These are phyloP conservation scores for Acer negundo DNA, from an alignment of 345 rosid species.

Conservation along the genomic window DNA sequence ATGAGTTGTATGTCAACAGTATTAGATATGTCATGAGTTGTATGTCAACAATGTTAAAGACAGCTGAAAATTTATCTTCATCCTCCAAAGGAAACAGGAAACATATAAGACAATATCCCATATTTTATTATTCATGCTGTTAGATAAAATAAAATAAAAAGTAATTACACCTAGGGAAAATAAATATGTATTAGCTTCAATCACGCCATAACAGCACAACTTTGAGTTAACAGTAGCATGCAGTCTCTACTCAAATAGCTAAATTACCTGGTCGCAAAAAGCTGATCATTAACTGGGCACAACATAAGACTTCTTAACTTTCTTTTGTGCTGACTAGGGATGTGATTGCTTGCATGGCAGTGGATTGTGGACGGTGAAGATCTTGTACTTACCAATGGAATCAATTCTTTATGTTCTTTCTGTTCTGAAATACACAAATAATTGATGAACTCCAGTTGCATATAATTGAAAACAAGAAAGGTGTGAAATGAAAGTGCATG, in stretches of 20 bases:
- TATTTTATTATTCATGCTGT: neutral
- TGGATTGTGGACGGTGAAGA: conserved; percentile 51
- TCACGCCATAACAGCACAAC: conserved; percentile 1
- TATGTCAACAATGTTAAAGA: neutral
- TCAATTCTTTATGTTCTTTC: conserved; percentile 74
- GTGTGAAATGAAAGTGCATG: neutral
- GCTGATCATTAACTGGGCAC: conserved; percentile 76
- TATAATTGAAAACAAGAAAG: neutral
- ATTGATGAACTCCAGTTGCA: conserved; percentile 15
- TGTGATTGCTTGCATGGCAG: conserved; percentile 62
- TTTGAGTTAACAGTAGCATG: neutral
- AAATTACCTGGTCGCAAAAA: conserved; percentile 79
- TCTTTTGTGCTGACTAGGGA: conserved; percentile 93
- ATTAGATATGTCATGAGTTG: neutral
- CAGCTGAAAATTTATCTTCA: neutral
- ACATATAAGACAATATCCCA: neutral
- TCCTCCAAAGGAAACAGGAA: neutral
- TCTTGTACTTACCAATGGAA: conserved; percentile 56
- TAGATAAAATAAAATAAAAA: neutral
- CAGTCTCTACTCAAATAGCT: neutral
- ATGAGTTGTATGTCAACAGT: neutral
- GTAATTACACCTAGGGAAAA: neutral
- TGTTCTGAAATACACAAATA: conserved; percentile 53
- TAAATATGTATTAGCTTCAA: neutral
- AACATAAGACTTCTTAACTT: conserved; percentile 78